A percentile compares a stretch with the other conserved stretches of the same genome.
Evolutionary conservation across 345 rosid genomes (phyloP).

Genomic region (Eucalyptus globulus): DNA sequence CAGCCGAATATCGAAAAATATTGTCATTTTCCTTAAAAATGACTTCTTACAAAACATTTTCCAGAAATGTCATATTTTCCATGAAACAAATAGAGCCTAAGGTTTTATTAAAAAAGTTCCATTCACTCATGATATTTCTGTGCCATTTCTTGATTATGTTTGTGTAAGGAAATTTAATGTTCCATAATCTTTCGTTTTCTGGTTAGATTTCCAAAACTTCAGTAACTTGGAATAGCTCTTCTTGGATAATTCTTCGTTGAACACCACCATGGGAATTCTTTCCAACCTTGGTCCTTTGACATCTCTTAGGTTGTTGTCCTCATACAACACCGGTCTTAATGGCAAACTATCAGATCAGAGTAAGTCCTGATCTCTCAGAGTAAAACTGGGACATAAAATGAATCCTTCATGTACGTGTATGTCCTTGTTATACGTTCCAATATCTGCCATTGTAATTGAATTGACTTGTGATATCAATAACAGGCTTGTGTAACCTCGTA

Average conservation of each 20-base stretch:
- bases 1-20: accelerated
- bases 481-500: not conserved
- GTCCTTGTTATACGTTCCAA: accelerated
- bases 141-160: no score
- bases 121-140: not conserved
- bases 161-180: no score
- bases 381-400: no score
- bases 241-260: not conserved
- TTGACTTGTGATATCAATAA: not conserved
- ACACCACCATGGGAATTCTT: not conserved
- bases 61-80: accelerated
- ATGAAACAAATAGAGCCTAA: accelerated
- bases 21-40: no score
- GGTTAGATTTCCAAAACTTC: no score
- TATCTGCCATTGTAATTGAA: not conserved
- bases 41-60: accelerated
- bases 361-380: accelerated
- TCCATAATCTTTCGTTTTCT: not conserved
- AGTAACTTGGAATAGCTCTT: not conserved
- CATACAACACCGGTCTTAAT: accelerated
- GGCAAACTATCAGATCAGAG: not conserved
- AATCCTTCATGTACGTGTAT: no score
- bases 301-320: not conserved
- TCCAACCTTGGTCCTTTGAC: not conserved
- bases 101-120: not conserved